phyloP scores from a whole-genome alignment of 176 grass and related monocot species.

The Oryza meyeriana region DNA sequence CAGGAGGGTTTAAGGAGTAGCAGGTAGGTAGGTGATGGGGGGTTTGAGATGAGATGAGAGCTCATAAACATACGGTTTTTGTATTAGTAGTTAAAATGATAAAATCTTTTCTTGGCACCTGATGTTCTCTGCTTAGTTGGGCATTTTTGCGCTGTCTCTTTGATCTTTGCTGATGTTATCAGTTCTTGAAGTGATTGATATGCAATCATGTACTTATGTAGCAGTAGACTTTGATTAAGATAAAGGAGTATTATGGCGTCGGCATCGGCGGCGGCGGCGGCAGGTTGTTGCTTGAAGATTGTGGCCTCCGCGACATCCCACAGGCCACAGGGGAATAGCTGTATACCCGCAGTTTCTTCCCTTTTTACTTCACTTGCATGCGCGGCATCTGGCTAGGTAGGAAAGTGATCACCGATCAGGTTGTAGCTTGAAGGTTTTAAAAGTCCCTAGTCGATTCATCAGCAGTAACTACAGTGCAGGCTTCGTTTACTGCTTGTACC shows the following conservation, averaged over 20 bases:
- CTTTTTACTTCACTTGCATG: slow-evolving; percentile 30
- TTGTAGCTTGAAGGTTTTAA: slow-evolving; percentile 30
- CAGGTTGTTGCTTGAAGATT: not conserved
- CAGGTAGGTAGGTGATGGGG: slow-evolving; percentile 17
- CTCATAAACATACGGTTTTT: slow-evolving; percentile 38
- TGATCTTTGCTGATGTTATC: not conserved
- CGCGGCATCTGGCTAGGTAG: slow-evolving; percentile 14
- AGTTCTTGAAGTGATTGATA: not conserved
- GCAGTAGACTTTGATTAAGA: not conserved
- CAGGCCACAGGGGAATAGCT: not conserved
- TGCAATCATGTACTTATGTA: not conserved
- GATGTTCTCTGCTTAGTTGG: too few relatives aligned
- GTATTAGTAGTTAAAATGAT: slow-evolving; percentile 17
- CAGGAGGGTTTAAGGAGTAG: not conserved
- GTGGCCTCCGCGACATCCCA: not conserved
- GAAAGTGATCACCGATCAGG: slow-evolving; percentile 8
- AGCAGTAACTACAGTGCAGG: not conserved
- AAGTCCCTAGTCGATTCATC: not conserved
- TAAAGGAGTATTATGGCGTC: not conserved
- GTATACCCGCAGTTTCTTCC: not conserved
- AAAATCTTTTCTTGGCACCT: slow-evolving; percentile 38
- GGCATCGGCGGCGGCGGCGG: not conserved
- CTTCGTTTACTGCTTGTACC: not conserved
- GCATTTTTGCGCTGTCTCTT: not conserved
- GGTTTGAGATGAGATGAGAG: not conserved